These are phyloP conservation scores for Cladophialophora carrionii DNA, from an alignment of 2,329 filamentous ascomycete species.

Conservation along the genomic window DNA sequence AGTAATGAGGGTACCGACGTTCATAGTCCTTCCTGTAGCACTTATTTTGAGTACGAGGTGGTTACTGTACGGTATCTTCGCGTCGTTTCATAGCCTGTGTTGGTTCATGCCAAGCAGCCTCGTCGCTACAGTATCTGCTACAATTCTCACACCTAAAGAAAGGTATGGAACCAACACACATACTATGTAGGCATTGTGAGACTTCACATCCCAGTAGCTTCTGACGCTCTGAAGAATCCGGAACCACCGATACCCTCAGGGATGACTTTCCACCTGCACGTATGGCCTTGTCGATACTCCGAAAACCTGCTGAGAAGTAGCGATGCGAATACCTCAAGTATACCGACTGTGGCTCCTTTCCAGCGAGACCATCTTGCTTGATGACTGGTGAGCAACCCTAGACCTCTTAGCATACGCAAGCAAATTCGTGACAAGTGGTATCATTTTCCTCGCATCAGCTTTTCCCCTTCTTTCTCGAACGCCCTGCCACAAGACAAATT, in stretches of 20 bases:
- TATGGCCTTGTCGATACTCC: neutral
- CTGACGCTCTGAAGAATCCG: neutral
- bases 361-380: slow-evolving; percentile 15
- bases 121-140: neutral
- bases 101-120: neutral
- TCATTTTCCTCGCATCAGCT: slow-evolving; percentile 8
- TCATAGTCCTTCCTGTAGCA: no score
- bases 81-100: neutral
- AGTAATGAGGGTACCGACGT: neutral
- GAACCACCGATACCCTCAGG: neutral
- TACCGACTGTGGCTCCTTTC: slow-evolving; percentile 11
- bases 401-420: slow-evolving; percentile 30
- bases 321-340: slow-evolving; percentile 2
- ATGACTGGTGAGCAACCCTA: slow-evolving; percentile 27
- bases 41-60: neutral
- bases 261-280: neutral
- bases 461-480: slow-evolving; percentile 4
- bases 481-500: slow-evolving; percentile 3
- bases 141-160: neutral
- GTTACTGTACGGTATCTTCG: neutral
- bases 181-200: neutral
- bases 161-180: neutral
- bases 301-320: neutral
- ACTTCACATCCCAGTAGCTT: neutral
- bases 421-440: slow-evolving; percentile 24